Evolutionary conservation across 1,284 basidiomycete genomes (phyloP), one percentile per base, ranked within the genome.

Genomic region (Sanghuangporus sanghuang): DNA sequence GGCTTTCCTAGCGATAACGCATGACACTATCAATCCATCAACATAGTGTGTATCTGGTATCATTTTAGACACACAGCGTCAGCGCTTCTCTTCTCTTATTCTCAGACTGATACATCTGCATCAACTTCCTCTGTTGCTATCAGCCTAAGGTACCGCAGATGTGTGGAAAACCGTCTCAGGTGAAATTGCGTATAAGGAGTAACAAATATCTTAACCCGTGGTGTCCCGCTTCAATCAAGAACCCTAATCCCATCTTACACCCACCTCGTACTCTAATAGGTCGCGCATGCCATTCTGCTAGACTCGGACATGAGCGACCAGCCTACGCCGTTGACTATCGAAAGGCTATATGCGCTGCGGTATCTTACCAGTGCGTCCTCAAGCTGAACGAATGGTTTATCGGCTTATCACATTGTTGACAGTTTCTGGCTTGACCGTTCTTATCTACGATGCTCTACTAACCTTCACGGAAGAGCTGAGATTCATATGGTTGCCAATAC

Each of bases 391-490:
- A 9, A 27, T 14, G 39, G 5, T 1, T 12, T 40, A 4, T 16
- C 18, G 11, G 2, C 2, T 21, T 27, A 5, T 50, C 2, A 9
- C 5, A n/a, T 35, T 35, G 3, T n/a, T 35, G 0, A 12, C 27
- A 62, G 61, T 62, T 18, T 39, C 55, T n/a, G 61, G 61, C 3
- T 11, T 57, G 11, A 48, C 36, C 14, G 42, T 62, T n/a, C 52
- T 62, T 49, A 27, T 62, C 9, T 62, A 62, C 54, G 61, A 62
- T 50, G 44, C 61, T 16, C 42, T 56, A 21, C 40, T 62, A 14
- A 57, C 61, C 18, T 62, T 57, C 23, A 32, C 36, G 6, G 55
- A 62, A 39, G 61, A 62, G 42, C 53, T 62, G 9, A 6, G 18
- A 3, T 62, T 62, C 42, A 38, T 62, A 16, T 62, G 61, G 61